A percentile compares a stretch with the other conserved stretches of the same genome.
Conservation (phyloP, 1,284 basidiomycete species). For the Erythrobasidium hasegawianum region DNA sequence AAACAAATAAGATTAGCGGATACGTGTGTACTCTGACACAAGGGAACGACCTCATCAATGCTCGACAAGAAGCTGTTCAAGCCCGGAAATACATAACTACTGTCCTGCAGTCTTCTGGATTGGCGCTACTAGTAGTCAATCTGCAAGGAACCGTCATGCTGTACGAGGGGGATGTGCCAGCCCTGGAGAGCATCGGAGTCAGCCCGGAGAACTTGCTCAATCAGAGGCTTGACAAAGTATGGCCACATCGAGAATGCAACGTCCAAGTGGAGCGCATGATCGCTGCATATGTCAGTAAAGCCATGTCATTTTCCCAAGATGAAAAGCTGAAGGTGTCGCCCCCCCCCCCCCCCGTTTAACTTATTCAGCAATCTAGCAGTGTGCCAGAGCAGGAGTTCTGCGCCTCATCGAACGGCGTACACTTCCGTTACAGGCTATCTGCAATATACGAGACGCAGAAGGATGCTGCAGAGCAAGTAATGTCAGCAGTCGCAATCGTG, state of each 20-base stretch:
- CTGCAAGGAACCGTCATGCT: constrained; percentile 7
- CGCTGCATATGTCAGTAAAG: not conserved
- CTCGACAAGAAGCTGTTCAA: constrained; percentile 25
- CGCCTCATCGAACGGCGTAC: not conserved
- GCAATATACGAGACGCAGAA: constrained; percentile 6
- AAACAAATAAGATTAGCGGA: constrained; percentile 14
- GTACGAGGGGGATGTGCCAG: constrained; percentile 22
- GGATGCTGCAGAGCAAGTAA: not conserved
- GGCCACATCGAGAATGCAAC: constrained; percentile 19
- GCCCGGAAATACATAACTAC: constrained; percentile 28
- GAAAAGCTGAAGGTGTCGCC: not conserved
- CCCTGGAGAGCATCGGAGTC: constrained; percentile 19
- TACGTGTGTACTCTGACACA: constrained; percentile 32
- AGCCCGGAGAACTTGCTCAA: constrained; percentile 12
- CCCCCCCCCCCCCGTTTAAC: not conserved
- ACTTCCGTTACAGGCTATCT: constrained; percentile 25
- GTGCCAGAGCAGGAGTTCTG: constrained; percentile 23
- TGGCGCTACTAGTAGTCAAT: constrained; percentile 25
- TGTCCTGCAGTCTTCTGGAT: constrained; percentile 17
- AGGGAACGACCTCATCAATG: constrained; percentile 29
- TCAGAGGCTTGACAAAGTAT: constrained; percentile 13
- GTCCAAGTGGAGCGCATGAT: constrained; percentile 26
- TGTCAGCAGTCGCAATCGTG: constrained; percentile 49
- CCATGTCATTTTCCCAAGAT: not conserved
- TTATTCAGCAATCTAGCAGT: not conserved